Evolutionary conservation across 257 asterid genomes (phyloP), one percentile per base, ranked within the genome.

Genomic region (Solanum chiquidenum): DNA sequence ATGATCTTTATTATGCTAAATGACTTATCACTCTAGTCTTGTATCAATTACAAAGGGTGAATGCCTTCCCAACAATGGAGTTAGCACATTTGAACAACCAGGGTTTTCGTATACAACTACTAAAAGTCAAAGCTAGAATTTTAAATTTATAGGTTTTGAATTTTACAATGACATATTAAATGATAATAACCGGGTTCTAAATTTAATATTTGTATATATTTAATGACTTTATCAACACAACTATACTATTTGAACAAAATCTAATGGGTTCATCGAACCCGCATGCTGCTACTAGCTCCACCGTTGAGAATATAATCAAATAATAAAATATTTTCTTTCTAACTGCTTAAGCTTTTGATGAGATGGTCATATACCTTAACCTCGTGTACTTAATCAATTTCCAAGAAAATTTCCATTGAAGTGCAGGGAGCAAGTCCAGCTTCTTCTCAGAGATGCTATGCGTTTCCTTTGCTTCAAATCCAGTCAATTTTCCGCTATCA

Each of bases 401-500:
- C 72, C 72, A n/a, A 23, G 71, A 10, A n/a, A 23, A 12, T 66
- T 35, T 9, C 5, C 52, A 38, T 75, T 38, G 83, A 38, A 75
- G 18, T 35, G 82, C 49, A 35, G 20, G 33, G 23, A 37, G 58
- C 35, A 76, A 38, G 6, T 76, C 21, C 7, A 38, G 13, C 55
- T 75, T 37, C 33, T 73, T 25, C 9, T 3, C 25, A 44, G 3
- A 42, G 72, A 66, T 88, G 93, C 89, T 90, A 91, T 93, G 97
- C 90, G 71, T 89, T 88, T 84, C 68, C 88, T 79, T 16, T 31
- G 38, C 77, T 69, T 90, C 35, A 83, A 62, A 60, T 88, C 86
- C 76, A 90, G 92, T 62, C 83, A 62, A 73, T 86, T 91, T 88
- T 90, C 95, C 35, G 87, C 85, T 73, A 29, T 77, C 83, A 86